A percentile compares a stretch with the other conserved stretches of the same genome.
Conservation (phyloP, 2,329 filamentous ascomycete species). For the Daldinia eschscholtzii region DNA sequence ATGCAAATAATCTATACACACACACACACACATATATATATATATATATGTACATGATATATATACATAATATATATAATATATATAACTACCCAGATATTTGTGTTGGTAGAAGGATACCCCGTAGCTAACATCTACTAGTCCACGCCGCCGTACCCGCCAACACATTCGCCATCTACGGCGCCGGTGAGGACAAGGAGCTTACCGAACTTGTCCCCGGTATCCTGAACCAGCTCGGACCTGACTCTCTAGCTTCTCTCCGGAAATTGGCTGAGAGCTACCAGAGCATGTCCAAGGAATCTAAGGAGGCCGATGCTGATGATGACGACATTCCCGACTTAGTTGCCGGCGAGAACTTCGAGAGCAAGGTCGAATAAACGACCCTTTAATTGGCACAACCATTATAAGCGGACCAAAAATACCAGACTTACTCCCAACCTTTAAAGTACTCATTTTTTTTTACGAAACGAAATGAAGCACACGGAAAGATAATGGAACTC, state of each 20-base stretch:
- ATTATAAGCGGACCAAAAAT: slow-evolving; percentile 34
- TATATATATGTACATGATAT: neutral
- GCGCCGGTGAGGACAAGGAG: slow-evolving; percentile 99
- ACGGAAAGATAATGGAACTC: slow-evolving; percentile 21
- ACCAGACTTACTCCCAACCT: slow-evolving; percentile 8
- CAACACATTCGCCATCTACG: slow-evolving; percentile 99
- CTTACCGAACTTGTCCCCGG: slow-evolving; percentile 98
- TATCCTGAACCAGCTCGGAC: slow-evolving; percentile 99
- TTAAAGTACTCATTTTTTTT: slow-evolving; percentile 3
- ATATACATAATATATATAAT: no score
- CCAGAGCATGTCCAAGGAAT: slow-evolving; percentile 98
- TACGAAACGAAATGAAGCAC: slow-evolving; percentile 34
- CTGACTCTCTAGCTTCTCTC: slow-evolving; percentile 96
- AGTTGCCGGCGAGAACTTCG: slow-evolving; percentile 97
- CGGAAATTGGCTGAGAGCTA: slow-evolving; percentile 99
- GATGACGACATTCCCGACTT: slow-evolving; percentile 98
- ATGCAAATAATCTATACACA: neutral
- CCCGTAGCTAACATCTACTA: slow-evolving; percentile 55
- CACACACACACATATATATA: no score
- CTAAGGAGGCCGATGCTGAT: slow-evolving; percentile 81
- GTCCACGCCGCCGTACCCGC: slow-evolving; percentile 96
- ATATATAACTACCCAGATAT: neutral
- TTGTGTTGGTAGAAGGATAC: no score
- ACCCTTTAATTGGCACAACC: slow-evolving; percentile 23
- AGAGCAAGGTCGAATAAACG: slow-evolving; percentile 92